A percentile compares a stretch with the other conserved stretches of the same genome.
These are phyloP conservation scores for Cyclotella distinguenda DNA, from an alignment of 108 stramenopile species.

Conservation along the genomic window DNA sequence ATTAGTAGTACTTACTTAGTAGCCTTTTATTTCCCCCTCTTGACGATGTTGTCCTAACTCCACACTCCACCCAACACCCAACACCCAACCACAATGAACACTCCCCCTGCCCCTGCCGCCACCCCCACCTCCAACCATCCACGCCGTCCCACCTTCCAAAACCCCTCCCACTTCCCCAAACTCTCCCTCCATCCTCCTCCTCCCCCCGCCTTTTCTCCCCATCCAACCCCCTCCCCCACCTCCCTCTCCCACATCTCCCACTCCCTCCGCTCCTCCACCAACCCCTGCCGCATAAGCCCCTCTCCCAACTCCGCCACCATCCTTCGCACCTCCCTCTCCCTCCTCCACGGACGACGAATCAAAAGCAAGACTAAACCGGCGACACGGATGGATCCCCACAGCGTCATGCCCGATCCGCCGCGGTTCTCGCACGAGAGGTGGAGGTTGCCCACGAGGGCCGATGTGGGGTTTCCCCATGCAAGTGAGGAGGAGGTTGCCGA, in stretches of 20 bases:
- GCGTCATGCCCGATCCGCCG: slow-evolving; percentile 43
- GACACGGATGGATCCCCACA: neutral
- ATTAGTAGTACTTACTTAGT: too few relatives aligned
- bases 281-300: slow-evolving; percentile 26
- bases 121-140: neutral
- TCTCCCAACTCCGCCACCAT: neutral
- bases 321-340: neutral
- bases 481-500: slow-evolving; percentile 55
- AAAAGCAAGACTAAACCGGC: neutral
- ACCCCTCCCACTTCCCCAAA: neutral
- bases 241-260: neutral
- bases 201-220: too few relatives aligned
- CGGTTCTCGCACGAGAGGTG: slow-evolving; percentile 58
- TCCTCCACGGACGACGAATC: neutral
- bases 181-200: neutral
- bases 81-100: neutral
- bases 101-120: too few relatives aligned
- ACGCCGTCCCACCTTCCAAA: neutral
- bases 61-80: neutral
- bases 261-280: slow-evolving; percentile 3
- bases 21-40: too few relatives aligned
- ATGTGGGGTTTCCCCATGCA: slow-evolving; percentile 83
- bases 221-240: neutral
- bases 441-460: slow-evolving; percentile 71
- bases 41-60: too few relatives aligned